phyloP scores from a whole-genome alignment of 805 yeast species.

The Candida hungchunana region DNA sequence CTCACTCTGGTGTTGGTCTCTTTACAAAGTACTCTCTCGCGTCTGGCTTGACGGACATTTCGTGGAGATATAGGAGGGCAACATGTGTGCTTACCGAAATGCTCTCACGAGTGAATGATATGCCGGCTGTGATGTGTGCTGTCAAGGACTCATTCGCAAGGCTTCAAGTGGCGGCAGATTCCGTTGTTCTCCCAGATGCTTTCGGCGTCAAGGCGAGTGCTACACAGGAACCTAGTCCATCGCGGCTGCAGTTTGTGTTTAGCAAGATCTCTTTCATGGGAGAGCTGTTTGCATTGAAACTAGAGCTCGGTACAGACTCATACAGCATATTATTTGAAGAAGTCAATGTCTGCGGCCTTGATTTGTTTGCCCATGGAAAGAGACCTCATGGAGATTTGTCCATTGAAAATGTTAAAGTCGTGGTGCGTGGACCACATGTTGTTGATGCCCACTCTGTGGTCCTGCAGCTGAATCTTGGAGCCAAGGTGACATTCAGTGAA shows the following conservation, averaged over 20 bases:
- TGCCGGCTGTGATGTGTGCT: too few species aligned
- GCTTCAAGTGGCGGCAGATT: too few species aligned
- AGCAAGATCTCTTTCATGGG: conserved; percentile 10
- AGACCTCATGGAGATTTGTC: conserved; percentile 22
- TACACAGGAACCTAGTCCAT: too few species aligned
- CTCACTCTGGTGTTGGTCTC: conserved; percentile 2
- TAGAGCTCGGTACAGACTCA: conserved; percentile 2
- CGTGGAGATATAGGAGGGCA: conserved; percentile 1
- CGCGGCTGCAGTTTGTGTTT: too few species aligned
- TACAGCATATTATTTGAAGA: conserved; percentile 12
- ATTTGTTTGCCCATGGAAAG: conserved; percentile 4
- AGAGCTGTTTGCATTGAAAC: conserved; percentile 3
- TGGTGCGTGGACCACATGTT: conserved; percentile 28
- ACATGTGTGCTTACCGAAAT: too few species aligned
- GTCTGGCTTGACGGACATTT: conserved; percentile 1
- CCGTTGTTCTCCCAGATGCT: too few species aligned
- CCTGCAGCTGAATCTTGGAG: conserved; percentile 42
- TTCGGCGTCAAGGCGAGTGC: too few species aligned
- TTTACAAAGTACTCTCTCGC: conserved; percentile 4
- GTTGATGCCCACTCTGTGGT: conserved; percentile 38
- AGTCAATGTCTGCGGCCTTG: conserved; percentile 10
- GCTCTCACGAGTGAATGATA: too few species aligned
- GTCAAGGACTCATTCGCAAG: too few species aligned
- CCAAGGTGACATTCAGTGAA: conserved; percentile 39
- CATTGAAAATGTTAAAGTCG: conserved; percentile 27